Evolutionary conservation across 2,329 filamentous ascomycete species (phyloP).

Genomic region (Nothophoma quercina): DNA sequence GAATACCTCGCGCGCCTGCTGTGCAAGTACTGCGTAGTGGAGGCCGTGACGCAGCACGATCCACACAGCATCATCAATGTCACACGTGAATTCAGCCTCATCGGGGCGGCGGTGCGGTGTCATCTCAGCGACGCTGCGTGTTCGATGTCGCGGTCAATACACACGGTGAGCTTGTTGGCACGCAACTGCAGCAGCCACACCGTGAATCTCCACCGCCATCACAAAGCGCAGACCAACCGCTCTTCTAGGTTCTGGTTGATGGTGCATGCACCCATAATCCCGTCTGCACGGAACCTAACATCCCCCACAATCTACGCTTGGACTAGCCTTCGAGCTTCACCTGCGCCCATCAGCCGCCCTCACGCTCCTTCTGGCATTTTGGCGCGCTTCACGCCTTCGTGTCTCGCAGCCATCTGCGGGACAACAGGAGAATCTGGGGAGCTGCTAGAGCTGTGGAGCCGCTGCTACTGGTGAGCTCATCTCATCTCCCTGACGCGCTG

Average conservation of each 20-base stretch:
- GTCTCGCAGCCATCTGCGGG: constrained; percentile 13
- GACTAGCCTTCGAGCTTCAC: constrained; percentile 18
- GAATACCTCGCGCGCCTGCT: not conserved
- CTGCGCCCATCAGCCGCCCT: constrained; percentile 3
- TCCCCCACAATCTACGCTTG: constrained; percentile 25
- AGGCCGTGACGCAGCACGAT: constrained; percentile 11
- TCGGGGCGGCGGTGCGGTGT: constrained; percentile 1
- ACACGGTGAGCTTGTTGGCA: not conserved
- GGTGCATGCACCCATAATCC: constrained; percentile 1
- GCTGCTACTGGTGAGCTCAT: constrained; percentile 4
- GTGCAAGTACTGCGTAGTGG: not conserved
- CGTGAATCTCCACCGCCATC: too few species aligned
- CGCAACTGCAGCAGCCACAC: too few species aligned
- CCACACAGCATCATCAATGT: constrained; percentile 7
- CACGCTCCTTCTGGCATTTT: constrained; percentile 1
- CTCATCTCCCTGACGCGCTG: constrained; percentile 7
- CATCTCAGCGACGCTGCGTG: not conserved
- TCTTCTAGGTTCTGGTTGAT: not conserved
- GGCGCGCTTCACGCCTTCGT: constrained; percentile 7
- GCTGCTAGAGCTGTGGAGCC: not conserved
- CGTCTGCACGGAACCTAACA: constrained; percentile 6
- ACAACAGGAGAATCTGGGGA: not conserved
- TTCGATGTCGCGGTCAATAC: not conserved
- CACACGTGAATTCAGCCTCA: constrained; percentile 15
- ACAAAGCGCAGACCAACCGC: not conserved